Percentiles rank a stretch among this genome's conserved stretches.
These are phyloP conservation scores for Xylaria sp. DNA, from an alignment of 2,329 filamentous ascomycete species.

Conservation along the genomic window DNA sequence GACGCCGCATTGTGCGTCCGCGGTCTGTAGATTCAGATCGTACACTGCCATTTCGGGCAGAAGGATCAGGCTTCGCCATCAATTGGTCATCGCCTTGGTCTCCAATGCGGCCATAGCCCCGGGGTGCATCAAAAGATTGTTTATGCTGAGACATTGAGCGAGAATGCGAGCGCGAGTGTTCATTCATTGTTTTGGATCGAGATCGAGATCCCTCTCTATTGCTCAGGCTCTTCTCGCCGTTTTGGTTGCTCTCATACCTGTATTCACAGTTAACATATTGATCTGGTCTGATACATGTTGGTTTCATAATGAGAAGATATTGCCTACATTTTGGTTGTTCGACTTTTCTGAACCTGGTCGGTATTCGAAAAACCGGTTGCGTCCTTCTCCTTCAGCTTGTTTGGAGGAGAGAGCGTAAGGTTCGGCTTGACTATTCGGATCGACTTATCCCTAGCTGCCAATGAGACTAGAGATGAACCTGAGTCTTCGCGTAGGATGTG, in stretches of 20 bases:
- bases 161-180: constrained; percentile 20
- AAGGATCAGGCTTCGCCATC: neutral
- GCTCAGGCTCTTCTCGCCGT: constrained; percentile 8
- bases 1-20: constrained; percentile 32
- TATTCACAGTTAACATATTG: constrained; percentile 4
- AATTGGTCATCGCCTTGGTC: neutral
- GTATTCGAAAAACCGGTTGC: neutral
- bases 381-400: constrained; percentile 7
- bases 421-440: constrained; percentile 36
- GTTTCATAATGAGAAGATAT: neutral
- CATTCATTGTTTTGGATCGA: neutral
- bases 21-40: constrained; percentile 19
- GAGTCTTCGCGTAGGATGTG: constrained; percentile 17
- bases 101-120: neutral
- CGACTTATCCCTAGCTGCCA: constrained; percentile 20
- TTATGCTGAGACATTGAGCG: constrained; percentile 15
- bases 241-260: constrained; percentile 21
- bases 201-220: neutral
- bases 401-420: constrained; percentile 20
- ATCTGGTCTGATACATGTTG: neutral
- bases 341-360: neutral
- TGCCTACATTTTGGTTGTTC: constrained; percentile 27
- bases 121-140: neutral
- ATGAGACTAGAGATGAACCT: constrained; percentile 4
- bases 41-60: neutral